Conservation (phyloP, 345 rosid species). For the Stellera chamaejasme region DNA sequence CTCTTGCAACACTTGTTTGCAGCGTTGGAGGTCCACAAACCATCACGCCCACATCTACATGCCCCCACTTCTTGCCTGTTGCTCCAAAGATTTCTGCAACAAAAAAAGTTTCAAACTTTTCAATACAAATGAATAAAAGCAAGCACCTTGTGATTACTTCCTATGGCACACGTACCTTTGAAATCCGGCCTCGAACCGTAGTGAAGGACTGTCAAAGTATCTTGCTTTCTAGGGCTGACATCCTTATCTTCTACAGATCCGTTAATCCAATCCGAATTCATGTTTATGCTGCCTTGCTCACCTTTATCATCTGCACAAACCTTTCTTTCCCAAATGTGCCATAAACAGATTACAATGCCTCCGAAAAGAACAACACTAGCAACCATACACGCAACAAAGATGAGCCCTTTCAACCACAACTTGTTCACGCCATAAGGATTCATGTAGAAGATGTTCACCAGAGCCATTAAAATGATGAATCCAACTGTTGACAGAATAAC, state of each 20-base stretch:
- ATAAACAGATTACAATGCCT: conserved; percentile 53
- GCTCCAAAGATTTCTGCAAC: conserved; percentile 56
- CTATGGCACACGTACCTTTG: conserved; percentile 32
- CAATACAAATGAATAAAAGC: too few species aligned
- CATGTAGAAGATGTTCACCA: conserved; percentile 47
- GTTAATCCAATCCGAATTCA: conserved; percentile 2
- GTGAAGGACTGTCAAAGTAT: conserved; percentile 21
- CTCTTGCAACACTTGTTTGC: conserved; percentile 65
- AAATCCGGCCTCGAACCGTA: conserved; percentile 88
- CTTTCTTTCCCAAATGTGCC: conserved; percentile 61
- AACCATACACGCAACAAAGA: conserved; percentile 57
- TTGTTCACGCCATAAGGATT: conserved; percentile 37
- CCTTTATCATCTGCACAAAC: conserved; percentile 16
- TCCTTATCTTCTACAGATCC: conserved; percentile 12
- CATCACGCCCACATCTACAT: conserved; percentile 58
- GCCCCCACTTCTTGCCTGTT: conserved; percentile 42
- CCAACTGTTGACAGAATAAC: conserved; percentile 49
- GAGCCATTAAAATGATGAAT: conserved; percentile 29
- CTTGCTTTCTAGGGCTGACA: conserved; percentile 7
- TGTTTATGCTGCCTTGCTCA: conserved; percentile 1
- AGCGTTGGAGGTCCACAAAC: conserved; percentile 81
- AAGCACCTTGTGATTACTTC: too few species aligned
- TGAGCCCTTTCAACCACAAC: conserved; percentile 91
- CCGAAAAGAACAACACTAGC: conserved; percentile 58
- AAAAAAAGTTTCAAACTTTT: too few species aligned